Conservation (phyloP, 2,329 filamentous ascomycete genomes). For the Scedosporium apiospermum region DNA sequence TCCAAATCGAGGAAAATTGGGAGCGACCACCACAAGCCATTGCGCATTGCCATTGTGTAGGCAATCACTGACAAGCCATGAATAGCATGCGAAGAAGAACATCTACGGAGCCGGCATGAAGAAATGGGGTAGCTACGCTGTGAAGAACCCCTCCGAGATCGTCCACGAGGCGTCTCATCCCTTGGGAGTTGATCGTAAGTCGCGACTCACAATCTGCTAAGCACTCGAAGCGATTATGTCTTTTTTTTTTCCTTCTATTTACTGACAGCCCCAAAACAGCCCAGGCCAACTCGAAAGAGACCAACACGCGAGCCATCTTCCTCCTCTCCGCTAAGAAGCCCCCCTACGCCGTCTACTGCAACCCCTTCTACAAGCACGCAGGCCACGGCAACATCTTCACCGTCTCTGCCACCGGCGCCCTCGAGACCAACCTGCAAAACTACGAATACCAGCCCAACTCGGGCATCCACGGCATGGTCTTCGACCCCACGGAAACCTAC, state of each 20-base stretch:
- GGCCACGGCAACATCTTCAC: slow-evolving; percentile 72
- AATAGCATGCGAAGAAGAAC: slow-evolving; percentile 68
- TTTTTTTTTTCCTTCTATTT: background rate
- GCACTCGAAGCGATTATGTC: slow-evolving; percentile 2
- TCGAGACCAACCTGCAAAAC: slow-evolving; percentile 59
- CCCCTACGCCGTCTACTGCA: slow-evolving; percentile 77
- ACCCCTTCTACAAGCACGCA: slow-evolving; percentile 82
- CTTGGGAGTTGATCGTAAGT: slow-evolving; percentile 65
- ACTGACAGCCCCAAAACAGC: slow-evolving; percentile 32
- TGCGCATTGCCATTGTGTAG: background rate
- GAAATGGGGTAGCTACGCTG: slow-evolving; percentile 77
- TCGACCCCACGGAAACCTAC: slow-evolving; percentile 63
- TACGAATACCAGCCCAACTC: slow-evolving; percentile 61
- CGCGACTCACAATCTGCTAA: background rate
- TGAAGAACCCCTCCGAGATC: slow-evolving; percentile 68
- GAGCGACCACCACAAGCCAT: background rate
- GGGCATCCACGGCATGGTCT: slow-evolving; percentile 76
- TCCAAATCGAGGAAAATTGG: no score
- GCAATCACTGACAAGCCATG: background rate
- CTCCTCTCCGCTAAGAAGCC: slow-evolving; percentile 68
- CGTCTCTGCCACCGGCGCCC: slow-evolving; percentile 44
- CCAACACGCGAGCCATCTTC: slow-evolving; percentile 85
- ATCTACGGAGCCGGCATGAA: slow-evolving; percentile 90
- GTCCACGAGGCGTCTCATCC: slow-evolving; percentile 64
- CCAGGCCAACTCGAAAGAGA: slow-evolving; percentile 56